phyloP scores from a whole-genome alignment of 108 stramenopile species.

The Cyclostephanos tholiformis region DNA sequence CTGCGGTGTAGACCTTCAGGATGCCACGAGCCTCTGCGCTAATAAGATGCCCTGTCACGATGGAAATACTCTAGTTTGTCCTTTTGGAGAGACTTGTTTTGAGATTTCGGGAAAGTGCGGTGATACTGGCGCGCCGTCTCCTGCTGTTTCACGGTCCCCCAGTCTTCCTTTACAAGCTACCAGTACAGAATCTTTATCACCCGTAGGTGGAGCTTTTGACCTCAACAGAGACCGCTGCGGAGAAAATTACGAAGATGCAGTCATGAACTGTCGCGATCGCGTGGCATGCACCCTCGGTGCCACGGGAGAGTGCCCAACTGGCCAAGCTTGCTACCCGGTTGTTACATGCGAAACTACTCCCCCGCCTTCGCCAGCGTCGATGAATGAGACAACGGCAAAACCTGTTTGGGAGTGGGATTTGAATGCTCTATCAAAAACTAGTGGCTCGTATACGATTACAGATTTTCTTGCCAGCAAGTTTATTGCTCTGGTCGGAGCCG shows the following conservation, averaged over 20 bases:
- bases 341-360: slow-evolving; percentile 3
- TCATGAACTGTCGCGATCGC: slow-evolving; percentile 12
- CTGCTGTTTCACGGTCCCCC: background rate
- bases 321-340: slow-evolving; percentile 25
- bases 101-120: slow-evolving; percentile 4
- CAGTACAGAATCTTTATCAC: background rate
- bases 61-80: slow-evolving; percentile 15
- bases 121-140: too few species aligned
- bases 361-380: background rate
- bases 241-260: slow-evolving; percentile 13
- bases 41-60: slow-evolving; percentile 16
- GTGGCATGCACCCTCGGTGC: slow-evolving; percentile 14
- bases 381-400: too few species aligned
- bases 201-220: slow-evolving; percentile 19
- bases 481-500: too few species aligned
- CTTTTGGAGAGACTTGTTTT: slow-evolving; percentile 20
- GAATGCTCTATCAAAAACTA: too few species aligned
- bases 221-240: slow-evolving; percentile 21
- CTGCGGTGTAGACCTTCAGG: slow-evolving; percentile 17
- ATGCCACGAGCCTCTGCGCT: slow-evolving; percentile 22
- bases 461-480: too few species aligned
- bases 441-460: too few species aligned
- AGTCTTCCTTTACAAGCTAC: background rate
- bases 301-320: slow-evolving; percentile 22
- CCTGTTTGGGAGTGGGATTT: too few species aligned